Evolutionary conservation across 2,329 filamentous ascomycete species (phyloP), one percentile per base, ranked within the genome.

Genomic region (Pseudogymnoascus sp.): DNA sequence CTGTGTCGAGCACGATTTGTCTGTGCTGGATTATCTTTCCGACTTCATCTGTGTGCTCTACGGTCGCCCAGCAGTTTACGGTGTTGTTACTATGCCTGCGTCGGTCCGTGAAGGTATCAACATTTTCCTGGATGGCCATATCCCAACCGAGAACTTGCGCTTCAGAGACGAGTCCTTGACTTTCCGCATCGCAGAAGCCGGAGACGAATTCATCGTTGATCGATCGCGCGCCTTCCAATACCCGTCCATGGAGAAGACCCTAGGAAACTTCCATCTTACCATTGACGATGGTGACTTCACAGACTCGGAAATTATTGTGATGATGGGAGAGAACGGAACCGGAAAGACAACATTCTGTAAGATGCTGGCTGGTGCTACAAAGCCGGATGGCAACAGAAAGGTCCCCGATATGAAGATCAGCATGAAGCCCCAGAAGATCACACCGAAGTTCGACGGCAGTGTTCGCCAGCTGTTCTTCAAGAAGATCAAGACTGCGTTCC

Each of bases 251-350:
- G 83, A 91, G 76, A 97, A 97, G 84, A 94, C 90, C 0, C 82
- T 97, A 38, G 94, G 92, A 65, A 84, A 83, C 75, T 99, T 99
- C 84, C 85, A 89, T 71, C 85, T 99, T 60, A 83, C 78, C 64
- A 87, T 99, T 68, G 89, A 97, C 56, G 64, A 84, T 23, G 94
- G 95, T 70, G 82, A 88, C 65, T 99, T 99, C 75, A 97, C 94
- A 18, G 93, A 99, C 76, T 99, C 94, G 0, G 94, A 99, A 75
- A 99, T 99, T 70, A 86, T 99, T 64, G 94, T 99, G 77, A 96
- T 99, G 91, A 97, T 99, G 94, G 94, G 94, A 70, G 93, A 97
- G 81, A 99, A 99, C 78, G 94, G 94, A 78, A 99, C 95, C 37
- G 95, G 95, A 76, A 97, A 99, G 83, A 99, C 94, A 1, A 99